Percentiles rank a stretch among this genome's conserved stretches.
Conservation (phyloP, 768 basidiomycete genomes). For the Cytidiella melzeri region DNA sequence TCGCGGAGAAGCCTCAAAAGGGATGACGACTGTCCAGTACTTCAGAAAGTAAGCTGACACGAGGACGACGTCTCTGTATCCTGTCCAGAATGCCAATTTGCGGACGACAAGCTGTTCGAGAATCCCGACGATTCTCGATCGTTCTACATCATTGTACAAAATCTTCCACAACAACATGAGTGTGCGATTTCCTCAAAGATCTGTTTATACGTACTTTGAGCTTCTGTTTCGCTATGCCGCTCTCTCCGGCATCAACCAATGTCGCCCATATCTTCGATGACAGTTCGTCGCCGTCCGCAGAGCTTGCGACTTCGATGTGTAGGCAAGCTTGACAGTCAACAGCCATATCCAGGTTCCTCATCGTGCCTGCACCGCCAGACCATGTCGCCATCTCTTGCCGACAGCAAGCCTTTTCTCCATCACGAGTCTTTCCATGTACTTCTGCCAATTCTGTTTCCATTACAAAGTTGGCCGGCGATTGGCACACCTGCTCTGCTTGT, state of each 20-base stretch:
- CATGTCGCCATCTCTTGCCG: neutral
- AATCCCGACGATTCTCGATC: too few relatives aligned
- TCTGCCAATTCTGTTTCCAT: neutral
- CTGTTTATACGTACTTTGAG: constrained; percentile 10
- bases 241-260: constrained; percentile 8
- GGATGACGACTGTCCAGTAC: constrained; percentile 46
- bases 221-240: constrained; percentile 25
- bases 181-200: too few relatives aligned
- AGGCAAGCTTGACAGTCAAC: constrained; percentile 23
- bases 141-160: too few relatives aligned
- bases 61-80: constrained; percentile 50
- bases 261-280: neutral
- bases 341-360: neutral
- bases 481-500: neutral
- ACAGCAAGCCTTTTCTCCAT: constrained; percentile 15
- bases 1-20: neutral
- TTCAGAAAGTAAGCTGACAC: constrained; percentile 47
- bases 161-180: too few relatives aligned
- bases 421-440: constrained; percentile 13
- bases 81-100: constrained; percentile 52
- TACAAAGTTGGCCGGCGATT: neutral
- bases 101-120: neutral
- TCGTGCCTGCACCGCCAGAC: neutral
- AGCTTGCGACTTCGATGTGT: neutral
- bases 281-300: neutral